Evolutionary conservation across 2,329 filamentous ascomycete genomes (phyloP).

Genomic region (Aspergillus sp.): DNA sequence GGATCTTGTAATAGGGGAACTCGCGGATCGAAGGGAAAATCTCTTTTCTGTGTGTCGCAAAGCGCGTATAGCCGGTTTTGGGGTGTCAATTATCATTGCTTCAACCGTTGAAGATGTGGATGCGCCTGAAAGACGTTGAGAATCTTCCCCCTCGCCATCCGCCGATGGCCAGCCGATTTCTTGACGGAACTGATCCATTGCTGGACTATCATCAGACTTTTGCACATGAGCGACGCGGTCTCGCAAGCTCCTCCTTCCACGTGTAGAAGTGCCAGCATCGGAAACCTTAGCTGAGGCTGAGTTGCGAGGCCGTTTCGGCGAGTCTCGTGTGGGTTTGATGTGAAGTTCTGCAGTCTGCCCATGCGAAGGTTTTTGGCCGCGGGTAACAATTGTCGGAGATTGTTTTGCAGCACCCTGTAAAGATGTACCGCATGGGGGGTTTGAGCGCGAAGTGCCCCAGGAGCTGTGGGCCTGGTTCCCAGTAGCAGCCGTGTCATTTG

Average conservation of each 20-base stretch:
- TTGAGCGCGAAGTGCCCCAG: neutral
- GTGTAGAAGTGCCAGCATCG: slow-evolving; percentile 23
- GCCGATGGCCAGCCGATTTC: slow-evolving; percentile 52
- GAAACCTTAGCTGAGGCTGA: slow-evolving; percentile 13
- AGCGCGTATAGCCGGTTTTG: slow-evolving; percentile 45
- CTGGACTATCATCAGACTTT: slow-evolving; percentile 30
- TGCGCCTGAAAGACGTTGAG: slow-evolving; percentile 48
- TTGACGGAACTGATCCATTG: slow-evolving; percentile 50
- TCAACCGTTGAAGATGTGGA: slow-evolving; percentile 57
- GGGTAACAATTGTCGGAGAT: neutral
- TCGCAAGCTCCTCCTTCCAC: slow-evolving; percentile 33
- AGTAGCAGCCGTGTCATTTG: neutral
- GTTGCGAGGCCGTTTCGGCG: slow-evolving; percentile 2
- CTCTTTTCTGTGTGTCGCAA: slow-evolving; percentile 57
- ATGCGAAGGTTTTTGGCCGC: slow-evolving; percentile 5
- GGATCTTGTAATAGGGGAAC: slow-evolving; percentile 45
- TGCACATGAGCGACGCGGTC: slow-evolving; percentile 33
- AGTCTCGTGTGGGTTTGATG: neutral
- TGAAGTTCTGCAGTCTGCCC: slow-evolving; percentile 1
- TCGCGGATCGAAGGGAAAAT: slow-evolving; percentile 50
- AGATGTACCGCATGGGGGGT: slow-evolving; percentile 23
- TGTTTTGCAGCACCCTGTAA: slow-evolving; percentile 22
- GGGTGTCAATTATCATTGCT: slow-evolving; percentile 55
- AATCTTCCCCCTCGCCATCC: slow-evolving; percentile 28
- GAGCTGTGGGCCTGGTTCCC: neutral